phyloP scores from a whole-genome alignment of 805 yeast genomes.

The Lipomyces kockii region DNA sequence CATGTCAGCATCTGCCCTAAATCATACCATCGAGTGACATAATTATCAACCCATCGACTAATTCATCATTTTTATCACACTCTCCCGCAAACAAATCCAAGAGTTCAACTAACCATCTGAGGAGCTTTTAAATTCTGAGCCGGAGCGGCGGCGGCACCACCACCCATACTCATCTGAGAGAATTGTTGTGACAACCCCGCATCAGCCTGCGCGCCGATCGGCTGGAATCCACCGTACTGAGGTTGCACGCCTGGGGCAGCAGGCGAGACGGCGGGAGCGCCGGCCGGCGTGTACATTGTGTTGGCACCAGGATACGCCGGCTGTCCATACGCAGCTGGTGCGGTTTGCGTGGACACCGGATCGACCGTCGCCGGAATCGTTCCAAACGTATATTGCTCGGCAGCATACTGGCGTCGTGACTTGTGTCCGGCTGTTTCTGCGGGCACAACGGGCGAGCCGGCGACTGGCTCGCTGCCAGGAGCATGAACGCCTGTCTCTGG shows the following conservation, averaged over 20 bases:
- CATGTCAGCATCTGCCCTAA: neutral
- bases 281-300: slow-evolving; percentile 22
- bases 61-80: neutral
- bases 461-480: neutral
- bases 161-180: slow-evolving; percentile 32
- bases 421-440: slow-evolving; percentile 12
- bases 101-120: neutral
- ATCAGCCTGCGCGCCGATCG: slow-evolving; percentile 21
- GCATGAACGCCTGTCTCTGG: neutral
- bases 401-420: slow-evolving; percentile 54
- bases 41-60: neutral
- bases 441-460: slow-evolving; percentile 1
- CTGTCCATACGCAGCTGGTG: slow-evolving; percentile 15
- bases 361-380: slow-evolving; percentile 40
- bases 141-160: slow-evolving; percentile 14
- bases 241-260: slow-evolving; percentile 11
- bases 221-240: slow-evolving; percentile 32
- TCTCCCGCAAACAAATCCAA: neutral
- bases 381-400: slow-evolving; percentile 51
- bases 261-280: slow-evolving; percentile 9
- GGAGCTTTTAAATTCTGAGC: slow-evolving; percentile 17
- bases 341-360: slow-evolving; percentile 1
- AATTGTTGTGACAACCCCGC: slow-evolving; percentile 35
- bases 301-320: slow-evolving; percentile 15
- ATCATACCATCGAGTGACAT: neutral